phyloP scores from a whole-genome alignment of 192 early-diverging fungal genomes.

The Chytriomyces sp. region DNA sequence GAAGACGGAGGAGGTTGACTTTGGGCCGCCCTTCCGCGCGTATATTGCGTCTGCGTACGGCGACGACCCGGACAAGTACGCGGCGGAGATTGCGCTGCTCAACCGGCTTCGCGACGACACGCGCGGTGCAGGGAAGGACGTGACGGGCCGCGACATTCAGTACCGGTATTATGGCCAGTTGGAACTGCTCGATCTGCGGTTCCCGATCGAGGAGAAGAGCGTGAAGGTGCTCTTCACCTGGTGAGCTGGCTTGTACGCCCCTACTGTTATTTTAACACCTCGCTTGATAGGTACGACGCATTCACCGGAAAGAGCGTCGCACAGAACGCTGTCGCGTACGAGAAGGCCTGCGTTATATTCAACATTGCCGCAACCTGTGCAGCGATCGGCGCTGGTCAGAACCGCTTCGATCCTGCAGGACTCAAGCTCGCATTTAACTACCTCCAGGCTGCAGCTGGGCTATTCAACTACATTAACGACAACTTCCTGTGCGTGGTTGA shows the following conservation, averaged over 20 bases:
- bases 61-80: slow-evolving; percentile 92
- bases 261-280: slow-evolving; percentile 43
- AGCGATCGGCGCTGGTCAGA: slow-evolving; percentile 72
- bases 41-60: slow-evolving; percentile 86
- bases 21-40: slow-evolving; percentile 76
- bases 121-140: slow-evolving; percentile 87
- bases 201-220: slow-evolving; percentile 89
- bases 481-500: slow-evolving; percentile 71
- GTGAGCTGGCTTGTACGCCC: slow-evolving; percentile 47
- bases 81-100: slow-evolving; percentile 77
- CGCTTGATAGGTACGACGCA: slow-evolving; percentile 69
- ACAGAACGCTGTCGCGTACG: slow-evolving; percentile 94
- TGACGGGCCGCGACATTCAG: slow-evolving; percentile 89
- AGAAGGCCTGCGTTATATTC: slow-evolving; percentile 95
- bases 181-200: slow-evolving; percentile 89
- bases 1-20: slow-evolving; percentile 90
- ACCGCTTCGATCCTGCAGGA: slow-evolving; percentile 71
- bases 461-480: slow-evolving; percentile 94
- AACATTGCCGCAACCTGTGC: slow-evolving; percentile 81
- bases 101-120: slow-evolving; percentile 94
- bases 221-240: slow-evolving; percentile 90
- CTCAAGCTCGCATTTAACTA: slow-evolving; percentile 86
- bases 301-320: slow-evolving; percentile 77
- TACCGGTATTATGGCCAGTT: slow-evolving; percentile 97
- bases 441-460: slow-evolving; percentile 89